phyloP scores from a whole-genome alignment of 352 stramenopile genomes.

The Pythium volutum region DNA sequence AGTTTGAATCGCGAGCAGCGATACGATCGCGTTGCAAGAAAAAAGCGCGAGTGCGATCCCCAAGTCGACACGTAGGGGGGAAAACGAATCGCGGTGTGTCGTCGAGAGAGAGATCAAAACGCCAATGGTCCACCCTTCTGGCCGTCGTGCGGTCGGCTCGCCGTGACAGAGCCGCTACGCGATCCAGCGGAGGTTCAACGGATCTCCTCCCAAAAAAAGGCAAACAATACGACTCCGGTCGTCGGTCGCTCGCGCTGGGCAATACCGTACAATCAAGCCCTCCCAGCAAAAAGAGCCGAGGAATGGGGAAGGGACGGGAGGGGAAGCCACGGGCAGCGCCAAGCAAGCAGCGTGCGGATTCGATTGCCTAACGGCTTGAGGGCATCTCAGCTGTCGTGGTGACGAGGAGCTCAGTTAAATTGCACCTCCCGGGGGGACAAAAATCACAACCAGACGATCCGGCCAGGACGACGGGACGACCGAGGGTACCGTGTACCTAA shows the following conservation, averaged over 20 bases:
- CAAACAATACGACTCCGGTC: background rate
- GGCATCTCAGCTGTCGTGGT: conserved; percentile 12
- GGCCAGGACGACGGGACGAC: background rate
- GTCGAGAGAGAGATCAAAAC: background rate
- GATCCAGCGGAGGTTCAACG: conserved; percentile 1
- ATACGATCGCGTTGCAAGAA: background rate
- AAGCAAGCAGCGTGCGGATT: too few relatives aligned
- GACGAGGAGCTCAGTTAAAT: background rate
- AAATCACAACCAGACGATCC: conserved; percentile 2
- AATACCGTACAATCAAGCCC: too few relatives aligned
- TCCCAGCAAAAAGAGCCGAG: too few relatives aligned
- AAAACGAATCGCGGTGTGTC: background rate
- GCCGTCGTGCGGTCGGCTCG: background rate
- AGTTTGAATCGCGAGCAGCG: background rate
- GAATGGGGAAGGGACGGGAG: too few relatives aligned
- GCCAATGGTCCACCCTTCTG: conserved; percentile 19
- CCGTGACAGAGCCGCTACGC: conserved; percentile 1
- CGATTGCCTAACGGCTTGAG: conserved; percentile 2
- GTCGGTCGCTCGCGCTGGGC: background rate
- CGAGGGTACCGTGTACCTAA: conserved; percentile 9
- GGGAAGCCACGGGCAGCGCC: too few relatives aligned
- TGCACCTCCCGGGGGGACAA: conserved; percentile 5
- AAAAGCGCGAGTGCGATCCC: background rate
- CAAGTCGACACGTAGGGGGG: background rate
- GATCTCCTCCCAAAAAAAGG: background rate